phyloP scores from a whole-genome alignment of 2,329 filamentous ascomycete species.

The Trichoderma simmonsii region DNA sequence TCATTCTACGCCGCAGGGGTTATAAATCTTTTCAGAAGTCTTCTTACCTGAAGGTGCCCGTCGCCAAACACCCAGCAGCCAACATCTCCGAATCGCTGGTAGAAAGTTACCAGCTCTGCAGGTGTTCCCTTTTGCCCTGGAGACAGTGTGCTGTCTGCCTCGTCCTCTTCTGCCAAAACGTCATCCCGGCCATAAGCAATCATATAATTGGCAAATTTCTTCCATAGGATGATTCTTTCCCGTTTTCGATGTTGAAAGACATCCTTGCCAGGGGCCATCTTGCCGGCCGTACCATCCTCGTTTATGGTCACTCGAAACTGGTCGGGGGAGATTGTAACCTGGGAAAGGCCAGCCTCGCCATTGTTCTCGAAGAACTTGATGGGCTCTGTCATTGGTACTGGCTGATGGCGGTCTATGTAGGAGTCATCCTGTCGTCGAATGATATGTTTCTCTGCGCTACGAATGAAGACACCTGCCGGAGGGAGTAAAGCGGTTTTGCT shows the following conservation, averaged over 20 bases:
- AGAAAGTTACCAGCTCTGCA: conserved; percentile 69
- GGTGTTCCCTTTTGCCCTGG: conserved; percentile 38
- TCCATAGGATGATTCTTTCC: conserved; percentile 65
- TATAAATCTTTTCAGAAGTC: background rate
- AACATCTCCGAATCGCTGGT: conserved; percentile 76
- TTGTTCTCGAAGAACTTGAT: conserved; percentile 75
- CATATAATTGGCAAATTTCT: conserved; percentile 74
- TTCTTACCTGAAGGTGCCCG: conserved; percentile 67
- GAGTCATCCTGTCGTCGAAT: conserved; percentile 55
- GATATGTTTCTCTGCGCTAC: conserved; percentile 68
- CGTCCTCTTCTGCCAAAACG: conserved; percentile 44
- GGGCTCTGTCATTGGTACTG: conserved; percentile 58
- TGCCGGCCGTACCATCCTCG: conserved; percentile 58
- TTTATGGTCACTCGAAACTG: conserved; percentile 56
- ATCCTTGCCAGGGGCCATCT: conserved; percentile 60
- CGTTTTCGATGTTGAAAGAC: conserved; percentile 64
- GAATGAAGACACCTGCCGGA: conserved; percentile 69
- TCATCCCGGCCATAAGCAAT: conserved; percentile 71
- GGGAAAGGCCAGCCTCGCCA: conserved; percentile 59
- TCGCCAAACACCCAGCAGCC: conserved; percentile 80
- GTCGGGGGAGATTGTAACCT: conserved; percentile 62
- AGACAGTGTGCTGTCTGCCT: conserved; percentile 39
- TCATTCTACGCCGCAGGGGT: background rate
- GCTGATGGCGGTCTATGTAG: conserved; percentile 58
- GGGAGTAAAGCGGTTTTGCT: conserved; percentile 54